Base-by-base conservation (phyloP, 2,329 filamentous ascomycete genomes). In the Diaporthe aspalathi region DNA sequence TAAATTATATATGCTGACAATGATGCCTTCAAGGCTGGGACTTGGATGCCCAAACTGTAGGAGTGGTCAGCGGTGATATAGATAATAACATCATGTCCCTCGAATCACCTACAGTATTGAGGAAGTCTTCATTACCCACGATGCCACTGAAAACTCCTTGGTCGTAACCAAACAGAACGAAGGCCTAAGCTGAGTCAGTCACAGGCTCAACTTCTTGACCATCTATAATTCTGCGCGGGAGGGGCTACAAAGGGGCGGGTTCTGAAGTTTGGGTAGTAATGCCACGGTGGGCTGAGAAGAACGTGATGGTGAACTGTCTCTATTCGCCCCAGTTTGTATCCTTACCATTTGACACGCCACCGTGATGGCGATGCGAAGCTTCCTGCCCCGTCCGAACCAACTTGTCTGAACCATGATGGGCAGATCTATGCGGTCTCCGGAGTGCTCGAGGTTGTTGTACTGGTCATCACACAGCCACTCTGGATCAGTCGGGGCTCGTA, bases 101-200 rank as follows among this genome's bases (percentile, higher is more conserved):
- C 12, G 0, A 22, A 20, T 17, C 8, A 38, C 29, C 20, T 8
- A 65, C 60, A 12, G 80, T 77, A 3, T 77, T 70, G 5, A 86
- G 77, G 74, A 83, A 87, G 63, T 86, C 80, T 17, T 81, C 74
- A 45, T 83, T 85, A 12, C 83, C 80, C 12, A 87, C 78, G 20
- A 87, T 84, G 14, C 84, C 84, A 3, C 83, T 81, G 72, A 86
- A 85, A 0, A 85, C 83, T 52, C 84, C 84, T 74, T 86, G 84
- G 38, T 86, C 85, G 54, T 86, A 86, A 2, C 84, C 84, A 71
- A 81, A 80, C 2, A 81, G 75, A 4, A 80, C 75, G 60, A 80
- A 79, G 1, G 76, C 75, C 75, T 68, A 27, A 1, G n/a, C 22
- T 20, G 5, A 20, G 22, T 50, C 27, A 50, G 47, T 16, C 6